Conservation (phyloP, 2,329 filamentous ascomycete genomes). For the Fusarium metavorans region DNA sequence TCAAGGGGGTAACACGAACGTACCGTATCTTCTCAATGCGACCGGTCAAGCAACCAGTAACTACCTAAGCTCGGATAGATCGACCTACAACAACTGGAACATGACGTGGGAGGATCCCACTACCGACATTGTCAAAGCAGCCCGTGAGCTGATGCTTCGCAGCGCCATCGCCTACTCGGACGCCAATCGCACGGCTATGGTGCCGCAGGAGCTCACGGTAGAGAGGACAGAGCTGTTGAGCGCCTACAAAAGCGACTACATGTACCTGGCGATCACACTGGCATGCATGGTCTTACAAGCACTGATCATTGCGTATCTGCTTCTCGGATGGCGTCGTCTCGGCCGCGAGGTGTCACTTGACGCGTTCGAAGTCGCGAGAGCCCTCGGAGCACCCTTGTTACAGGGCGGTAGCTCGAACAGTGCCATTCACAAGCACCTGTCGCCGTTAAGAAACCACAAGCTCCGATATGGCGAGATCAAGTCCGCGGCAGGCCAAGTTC, state of each 20-base stretch:
- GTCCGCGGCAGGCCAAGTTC: background rate
- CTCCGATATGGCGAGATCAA: background rate
- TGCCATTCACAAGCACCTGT: background rate
- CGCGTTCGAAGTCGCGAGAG: background rate
- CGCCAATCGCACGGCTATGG: background rate
- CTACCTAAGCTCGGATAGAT: background rate
- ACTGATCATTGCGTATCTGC: background rate
- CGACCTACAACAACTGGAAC: background rate
- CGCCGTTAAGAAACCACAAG: background rate
- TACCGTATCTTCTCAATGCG: background rate
- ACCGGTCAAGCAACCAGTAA: background rate
- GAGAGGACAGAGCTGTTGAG: background rate
- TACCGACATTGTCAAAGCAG: background rate
- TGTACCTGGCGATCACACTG: background rate
- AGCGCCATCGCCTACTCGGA: background rate
- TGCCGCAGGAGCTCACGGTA: background rate
- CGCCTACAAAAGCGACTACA: background rate
- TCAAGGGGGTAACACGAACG: background rate
- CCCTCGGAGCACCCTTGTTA: background rate
- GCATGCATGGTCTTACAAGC: background rate
- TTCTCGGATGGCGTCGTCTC: background rate
- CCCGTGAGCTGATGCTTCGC: background rate
- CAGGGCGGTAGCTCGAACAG: background rate
- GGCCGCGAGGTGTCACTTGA: background rate
- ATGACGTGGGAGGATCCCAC: background rate